Evolutionary conservation across 2,329 filamentous ascomycete genomes (phyloP), one percentile per base, ranked within the genome.

Genomic region (Zasmidium citrigriseum): DNA sequence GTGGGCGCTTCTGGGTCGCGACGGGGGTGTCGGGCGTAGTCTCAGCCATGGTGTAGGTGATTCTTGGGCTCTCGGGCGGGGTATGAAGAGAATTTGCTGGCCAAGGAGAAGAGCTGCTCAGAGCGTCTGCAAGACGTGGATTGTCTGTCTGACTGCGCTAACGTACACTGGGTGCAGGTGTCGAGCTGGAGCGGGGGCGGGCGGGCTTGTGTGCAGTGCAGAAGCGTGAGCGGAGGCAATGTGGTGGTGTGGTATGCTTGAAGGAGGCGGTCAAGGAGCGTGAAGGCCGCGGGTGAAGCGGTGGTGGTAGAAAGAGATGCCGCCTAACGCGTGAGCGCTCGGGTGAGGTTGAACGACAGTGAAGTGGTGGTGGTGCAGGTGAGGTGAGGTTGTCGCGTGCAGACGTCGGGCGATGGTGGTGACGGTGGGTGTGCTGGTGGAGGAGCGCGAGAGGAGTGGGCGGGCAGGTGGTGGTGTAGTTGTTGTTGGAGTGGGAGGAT

Each of bases 1-100:
- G 86, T 61, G 95, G 95, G 72, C 95, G 92, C 85, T 99, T 99
- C 72, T 90, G 86, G 59, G 87, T 89, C 52, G 86, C 85, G 62
- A 77, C 77, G 59, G 78, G 76, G 50, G 78, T 75, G 54, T 75
- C 70, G 55, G 77, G 78, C 27, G 79, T 77, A 49, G 62, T 55
- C 45, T 71, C 69, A 50, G 70, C 69, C 70, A 72, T 72, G 34
- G 29, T 58, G 46, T 4, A 16, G 14, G 34, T 41, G 5, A 16
- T 41, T 41, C 34, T 41, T 41, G 34, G 7, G 34, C 4, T 4
- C 18, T 41, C 34, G 34, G 5, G 14, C 16, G 18, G 34, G 27
- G 34, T 41, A 41, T 41, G 34, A 41, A 41, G 34, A 41, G 34
- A 41, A n/a, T n/a, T 41, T 41, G n/a, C n/a, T 41, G 34, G 34